A percentile compares a stretch with the other conserved stretches of the same genome.
These are phyloP conservation scores for Lentinula lateritia DNA, from an alignment of 768 basidiomycete species.

Conservation along the genomic window DNA sequence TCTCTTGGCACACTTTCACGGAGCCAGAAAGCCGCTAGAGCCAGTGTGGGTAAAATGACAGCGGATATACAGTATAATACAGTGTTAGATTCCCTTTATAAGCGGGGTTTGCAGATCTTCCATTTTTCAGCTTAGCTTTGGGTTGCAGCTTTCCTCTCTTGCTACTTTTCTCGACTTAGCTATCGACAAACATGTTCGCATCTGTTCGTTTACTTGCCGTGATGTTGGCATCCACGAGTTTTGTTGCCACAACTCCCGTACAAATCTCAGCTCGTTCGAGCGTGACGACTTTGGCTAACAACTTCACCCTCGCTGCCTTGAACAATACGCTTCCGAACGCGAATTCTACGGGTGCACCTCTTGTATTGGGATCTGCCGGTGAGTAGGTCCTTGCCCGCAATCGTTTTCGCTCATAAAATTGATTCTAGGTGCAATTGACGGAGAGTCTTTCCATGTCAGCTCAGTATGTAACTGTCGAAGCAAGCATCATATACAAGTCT, in stretches of 20 bases:
- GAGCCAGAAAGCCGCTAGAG: not conserved
- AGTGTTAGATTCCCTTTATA: no score
- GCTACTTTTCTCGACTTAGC: not conserved
- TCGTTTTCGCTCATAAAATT: not conserved
- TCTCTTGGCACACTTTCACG: not conserved
- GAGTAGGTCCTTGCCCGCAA: slow-evolving; percentile 1
- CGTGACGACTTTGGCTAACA: slow-evolving; percentile 17
- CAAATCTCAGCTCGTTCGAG: not conserved
- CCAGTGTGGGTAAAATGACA: not conserved
- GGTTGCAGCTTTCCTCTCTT: not conserved
- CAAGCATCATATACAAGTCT: not conserved
- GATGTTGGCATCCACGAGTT: not conserved
- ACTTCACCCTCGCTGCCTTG: slow-evolving; percentile 42
- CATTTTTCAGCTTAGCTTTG: not conserved
- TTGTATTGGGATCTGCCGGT: slow-evolving; percentile 40
- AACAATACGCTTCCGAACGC: slow-evolving; percentile 36
- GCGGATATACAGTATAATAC: no score
- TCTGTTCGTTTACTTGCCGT: not conserved
- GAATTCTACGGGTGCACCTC: slow-evolving; percentile 39
- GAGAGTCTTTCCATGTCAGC: slow-evolving; percentile 34
- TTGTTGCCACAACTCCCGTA: not conserved
- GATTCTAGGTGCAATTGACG: slow-evolving; percentile 27
- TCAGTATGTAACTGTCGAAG: slow-evolving; percentile 27
- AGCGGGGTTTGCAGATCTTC: no score
- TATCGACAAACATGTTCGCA: not conserved